Evolutionary conservation across 345 rosid genomes (phyloP), one percentile per base, ranked within the genome.

Genomic region (Gossypium arboreum): DNA sequence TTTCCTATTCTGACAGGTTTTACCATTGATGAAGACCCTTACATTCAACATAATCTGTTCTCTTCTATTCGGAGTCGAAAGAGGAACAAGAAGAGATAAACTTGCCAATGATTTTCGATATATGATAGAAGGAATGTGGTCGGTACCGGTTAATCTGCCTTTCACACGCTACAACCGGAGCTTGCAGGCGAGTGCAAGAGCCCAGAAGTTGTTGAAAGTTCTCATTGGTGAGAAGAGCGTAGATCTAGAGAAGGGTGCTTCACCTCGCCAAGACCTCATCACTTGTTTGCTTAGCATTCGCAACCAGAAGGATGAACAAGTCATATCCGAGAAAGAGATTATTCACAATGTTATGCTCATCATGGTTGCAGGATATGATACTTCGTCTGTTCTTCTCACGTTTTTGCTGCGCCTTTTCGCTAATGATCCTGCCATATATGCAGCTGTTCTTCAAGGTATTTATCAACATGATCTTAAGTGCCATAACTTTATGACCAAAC

Each of bases 291-390:
- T 90, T 18, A 78, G 80, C 80, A 74, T 60, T 47, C 57, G 55
- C 2, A 12, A 79, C 0, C 63, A 74, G 17, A 68, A 74, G 1
- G 75, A 71, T 4, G 73, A 76, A 13, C 64, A 45, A 70, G 76
- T 58, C 2, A 45, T 88, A 25, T 83, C 81, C 15, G 88, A 83
- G 65, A 67, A 81, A 65, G 92, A 88, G 85, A 87, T 87, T 41
- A 51, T 85, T 48, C 81, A 90, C 41, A 90, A 84, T 65, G 75
- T 73, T 17, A 80, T 73, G 84, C 84, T 88, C 27, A 76, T 85
- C 74, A 88, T 90, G 91, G 80, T 77, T 59, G 91, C 92, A 2
- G 91, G 92, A 61, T 79, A 87, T 54, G 91, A 87, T 73, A 87
- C 91, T 77, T 79, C 90, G 34, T 76, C 88, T 2, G 54, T 81